These are phyloP conservation scores for Xylaria sp. DNA, from an alignment of 2,329 filamentous ascomycete genomes.

Conservation along the genomic window DNA sequence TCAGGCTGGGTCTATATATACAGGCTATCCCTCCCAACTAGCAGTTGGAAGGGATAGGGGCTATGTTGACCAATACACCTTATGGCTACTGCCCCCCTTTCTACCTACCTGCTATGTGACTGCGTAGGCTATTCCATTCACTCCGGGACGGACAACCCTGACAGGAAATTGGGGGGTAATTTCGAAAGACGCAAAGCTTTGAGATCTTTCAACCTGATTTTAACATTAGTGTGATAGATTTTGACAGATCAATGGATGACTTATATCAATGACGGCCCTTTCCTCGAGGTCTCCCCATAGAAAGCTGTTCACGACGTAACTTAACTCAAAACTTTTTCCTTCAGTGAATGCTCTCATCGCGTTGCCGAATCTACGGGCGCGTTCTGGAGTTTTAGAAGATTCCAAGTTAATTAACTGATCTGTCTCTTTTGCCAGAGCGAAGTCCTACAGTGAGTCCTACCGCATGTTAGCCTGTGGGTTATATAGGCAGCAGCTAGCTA, in stretches of 20 bases:
- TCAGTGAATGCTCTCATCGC: conserved; percentile 40
- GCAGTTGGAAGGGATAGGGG: too few relatives aligned
- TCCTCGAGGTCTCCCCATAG: conserved; percentile 36
- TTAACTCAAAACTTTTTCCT: conserved; percentile 37
- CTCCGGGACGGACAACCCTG: too few relatives aligned
- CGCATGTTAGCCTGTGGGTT: not conserved
- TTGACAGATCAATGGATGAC: not conserved
- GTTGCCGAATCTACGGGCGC: conserved; percentile 41
- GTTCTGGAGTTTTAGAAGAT: conserved; percentile 39
- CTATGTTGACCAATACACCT: too few relatives aligned
- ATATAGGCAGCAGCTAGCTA: not conserved
- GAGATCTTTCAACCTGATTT: conserved; percentile 39
- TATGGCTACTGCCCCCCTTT: too few relatives aligned
- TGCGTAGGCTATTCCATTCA: too few relatives aligned
- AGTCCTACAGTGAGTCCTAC: conserved; percentile 42
- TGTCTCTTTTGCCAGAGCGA: conserved; percentile 39
- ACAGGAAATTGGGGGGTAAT: conserved; percentile 25
- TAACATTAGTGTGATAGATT: not conserved
- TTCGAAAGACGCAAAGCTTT: conserved; percentile 33
- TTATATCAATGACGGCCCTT: conserved; percentile 39
- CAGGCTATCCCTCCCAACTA: too few relatives aligned
- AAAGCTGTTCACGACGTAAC: conserved; percentile 37
- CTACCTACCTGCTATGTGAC: too few relatives aligned
- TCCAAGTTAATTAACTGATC: conserved; percentile 40
- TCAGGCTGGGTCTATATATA: too few relatives aligned